phyloP scores from a whole-genome alignment of 345 rosid genomes.

The Euphorbia peplus region DNA sequence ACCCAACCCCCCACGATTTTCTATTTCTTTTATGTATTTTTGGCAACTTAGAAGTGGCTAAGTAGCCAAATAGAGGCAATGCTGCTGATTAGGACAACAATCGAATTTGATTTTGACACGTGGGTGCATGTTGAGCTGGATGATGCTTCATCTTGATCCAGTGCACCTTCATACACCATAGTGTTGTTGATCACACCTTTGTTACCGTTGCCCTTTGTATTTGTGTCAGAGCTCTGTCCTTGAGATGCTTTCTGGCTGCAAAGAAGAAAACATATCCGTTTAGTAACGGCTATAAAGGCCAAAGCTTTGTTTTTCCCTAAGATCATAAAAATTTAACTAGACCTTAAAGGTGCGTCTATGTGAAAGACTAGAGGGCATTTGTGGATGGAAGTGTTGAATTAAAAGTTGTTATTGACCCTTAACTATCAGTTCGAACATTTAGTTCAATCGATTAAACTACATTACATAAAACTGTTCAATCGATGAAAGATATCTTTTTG shows the following conservation, averaged over 20 bases:
- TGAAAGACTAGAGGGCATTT: too few relatives aligned
- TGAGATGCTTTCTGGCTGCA: constrained; percentile 76
- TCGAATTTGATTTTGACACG: constrained; percentile 24
- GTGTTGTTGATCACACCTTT: constrained; percentile 27
- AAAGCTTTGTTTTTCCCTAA: too few relatives aligned
- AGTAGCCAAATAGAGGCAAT: constrained; percentile 41
- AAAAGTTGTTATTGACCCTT: too few relatives aligned
- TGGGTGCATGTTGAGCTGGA: constrained; percentile 23
- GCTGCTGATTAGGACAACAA: constrained; percentile 21
- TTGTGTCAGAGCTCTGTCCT: constrained; percentile 28
- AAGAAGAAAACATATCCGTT: not conserved
- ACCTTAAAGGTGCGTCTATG: too few relatives aligned
- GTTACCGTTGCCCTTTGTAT: constrained; percentile 5
- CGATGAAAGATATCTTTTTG: too few relatives aligned
- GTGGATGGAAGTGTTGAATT: too few relatives aligned
- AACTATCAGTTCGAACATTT: too few relatives aligned
- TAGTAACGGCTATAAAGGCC: too few relatives aligned
- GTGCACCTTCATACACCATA: constrained; percentile 73
- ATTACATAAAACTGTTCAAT: too few relatives aligned
- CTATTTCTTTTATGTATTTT: constrained; percentile 3
- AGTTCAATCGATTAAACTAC: too few relatives aligned
- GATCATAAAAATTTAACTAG: too few relatives aligned
- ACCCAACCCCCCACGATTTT: constrained; percentile 2
- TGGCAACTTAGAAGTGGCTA: constrained; percentile 32
- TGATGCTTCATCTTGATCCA: constrained; percentile 46